Percentiles rank a stretch among this genome's conserved stretches.
Evolutionary conservation across 1,284 basidiomycete species (phyloP).

Genomic region (Vanrija pseudolonga): DNA sequence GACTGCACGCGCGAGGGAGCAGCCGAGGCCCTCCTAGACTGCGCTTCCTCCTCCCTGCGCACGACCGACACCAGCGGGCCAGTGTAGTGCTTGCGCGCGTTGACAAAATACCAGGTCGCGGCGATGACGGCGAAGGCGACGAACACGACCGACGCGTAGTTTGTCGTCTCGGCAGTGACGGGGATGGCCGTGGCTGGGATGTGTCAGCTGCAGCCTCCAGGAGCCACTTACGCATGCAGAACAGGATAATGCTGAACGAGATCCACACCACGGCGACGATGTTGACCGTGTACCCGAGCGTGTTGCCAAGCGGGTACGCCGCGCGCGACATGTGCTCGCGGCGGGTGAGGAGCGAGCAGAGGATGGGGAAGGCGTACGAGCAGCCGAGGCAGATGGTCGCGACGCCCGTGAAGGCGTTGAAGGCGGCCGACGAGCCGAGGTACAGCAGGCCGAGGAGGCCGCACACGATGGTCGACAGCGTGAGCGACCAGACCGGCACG

Average conservation of each 20-base stretch:
- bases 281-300: slow-evolving; percentile 47
- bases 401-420: slow-evolving; percentile 40
- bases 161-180: slow-evolving; percentile 33
- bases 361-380: slow-evolving; percentile 48
- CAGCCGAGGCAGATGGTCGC: slow-evolving; percentile 42
- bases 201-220: slow-evolving; percentile 2
- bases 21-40: background rate
- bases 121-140: slow-evolving; percentile 59
- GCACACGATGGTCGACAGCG: slow-evolving; percentile 45
- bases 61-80: slow-evolving; percentile 26
- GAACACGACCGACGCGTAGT: slow-evolving; percentile 60
- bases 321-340: slow-evolving; percentile 41
- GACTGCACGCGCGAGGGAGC: background rate
- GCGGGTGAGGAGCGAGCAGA: slow-evolving; percentile 44
- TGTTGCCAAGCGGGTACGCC: slow-evolving; percentile 36
- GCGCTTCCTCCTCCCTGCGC: slow-evolving; percentile 48
- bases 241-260: slow-evolving; percentile 17
- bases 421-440: slow-evolving; percentile 37
- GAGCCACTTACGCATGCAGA: slow-evolving; percentile 18
- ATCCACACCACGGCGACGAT: slow-evolving; percentile 17
- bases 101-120: slow-evolving; percentile 57
- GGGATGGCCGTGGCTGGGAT: slow-evolving; percentile 32
- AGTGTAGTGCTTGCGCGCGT: slow-evolving; percentile 37
- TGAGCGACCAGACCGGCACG: slow-evolving; percentile 45
- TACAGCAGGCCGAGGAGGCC: slow-evolving; percentile 44